Base-by-base conservation (phyloP, 2,329 filamentous ascomycete species). In the Diplocarpon rosae region DNA sequence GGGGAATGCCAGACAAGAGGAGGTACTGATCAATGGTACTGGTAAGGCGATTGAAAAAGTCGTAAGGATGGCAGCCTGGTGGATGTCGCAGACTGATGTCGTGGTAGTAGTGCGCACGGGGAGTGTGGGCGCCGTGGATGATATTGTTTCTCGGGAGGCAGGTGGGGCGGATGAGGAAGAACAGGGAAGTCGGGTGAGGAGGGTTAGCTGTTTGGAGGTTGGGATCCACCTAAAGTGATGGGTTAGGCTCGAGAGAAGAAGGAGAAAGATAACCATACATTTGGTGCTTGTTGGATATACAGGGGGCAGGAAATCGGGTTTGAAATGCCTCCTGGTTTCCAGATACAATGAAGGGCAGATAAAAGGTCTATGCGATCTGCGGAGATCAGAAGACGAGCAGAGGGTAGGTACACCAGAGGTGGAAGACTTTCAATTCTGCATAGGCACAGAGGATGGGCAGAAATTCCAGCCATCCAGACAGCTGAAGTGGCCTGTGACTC, bases 51-150 rank as follows among this genome's bases (percentile, higher is more conserved):
- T 63, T 24, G 53, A 59, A 48, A 60, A 55, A 37, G 48, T 55
- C 5, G 32, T 62, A 12, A 40, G 43, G 15, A 16, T 62, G 5
- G 58, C 55, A 12, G 37, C 52, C n/a, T 60, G 46, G 46, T 60
- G 56, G 38, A 47, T 52, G 39, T 42, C 41, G 8, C 46, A 60
- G 43, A 56, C 52, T 14, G 58, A 52, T 30, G 52, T 59, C n/a
- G 40, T 39, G 15, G 58, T 63, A 8, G 43, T 38, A 32, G 17
- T 62, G 7, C 48, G 54, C 47, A 63, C 60, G 34, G 56, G 53
- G 30, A 58, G 56, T 52, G 55, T 61, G 11, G 60, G 59, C 16
- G 55, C 60, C 31, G 50, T 63, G 29, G 60, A 63, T 55, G 60
- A 62, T 56, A 49, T 63, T 16, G 51, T 60, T 30, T 36, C 45